Conservation (phyloP, 1,284 basidiomycete species). For the Rugosomyces carneus region DNA sequence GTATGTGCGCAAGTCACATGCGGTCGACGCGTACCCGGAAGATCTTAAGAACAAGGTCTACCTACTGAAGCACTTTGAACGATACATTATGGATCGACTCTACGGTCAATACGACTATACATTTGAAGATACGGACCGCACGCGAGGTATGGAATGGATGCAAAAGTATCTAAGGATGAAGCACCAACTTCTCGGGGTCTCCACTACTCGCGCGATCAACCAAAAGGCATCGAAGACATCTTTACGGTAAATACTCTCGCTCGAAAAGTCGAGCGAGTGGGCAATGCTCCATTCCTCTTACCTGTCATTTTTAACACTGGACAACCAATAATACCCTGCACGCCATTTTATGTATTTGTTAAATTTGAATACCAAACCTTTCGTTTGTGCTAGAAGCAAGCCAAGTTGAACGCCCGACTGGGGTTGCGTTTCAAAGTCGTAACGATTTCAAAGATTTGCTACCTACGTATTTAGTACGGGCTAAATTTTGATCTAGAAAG, state of each 20-base stretch:
- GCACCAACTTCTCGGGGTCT: constrained; percentile 31
- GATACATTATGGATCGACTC: constrained; percentile 86
- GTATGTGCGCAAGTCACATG: constrained; percentile 64
- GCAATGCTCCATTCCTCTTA: no score
- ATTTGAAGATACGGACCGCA: constrained; percentile 62
- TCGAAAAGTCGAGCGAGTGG: no score
- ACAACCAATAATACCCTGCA: not conserved
- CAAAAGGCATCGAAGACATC: constrained; percentile 21
- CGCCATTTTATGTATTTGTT: not conserved
- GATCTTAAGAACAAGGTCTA: constrained; percentile 86
- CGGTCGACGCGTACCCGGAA: constrained; percentile 58
- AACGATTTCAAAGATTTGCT: no score
- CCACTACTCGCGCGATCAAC: constrained; percentile 8
- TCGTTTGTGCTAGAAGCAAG: no score
- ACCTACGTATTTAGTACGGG: no score
- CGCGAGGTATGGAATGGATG: constrained; percentile 88
- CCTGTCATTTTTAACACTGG: not conserved
- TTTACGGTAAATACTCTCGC: constrained; percentile 17
- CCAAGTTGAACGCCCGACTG: no score
- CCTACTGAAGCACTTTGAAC: constrained; percentile 87
- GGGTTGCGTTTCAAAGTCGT: no score
- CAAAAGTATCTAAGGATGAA: constrained; percentile 96
- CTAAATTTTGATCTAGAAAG: no score
- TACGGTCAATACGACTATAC: constrained; percentile 80
- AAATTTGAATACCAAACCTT: not conserved